Conservation (phyloP, 140 eudicot genomes). For the Erigeron philadelphicus region DNA sequence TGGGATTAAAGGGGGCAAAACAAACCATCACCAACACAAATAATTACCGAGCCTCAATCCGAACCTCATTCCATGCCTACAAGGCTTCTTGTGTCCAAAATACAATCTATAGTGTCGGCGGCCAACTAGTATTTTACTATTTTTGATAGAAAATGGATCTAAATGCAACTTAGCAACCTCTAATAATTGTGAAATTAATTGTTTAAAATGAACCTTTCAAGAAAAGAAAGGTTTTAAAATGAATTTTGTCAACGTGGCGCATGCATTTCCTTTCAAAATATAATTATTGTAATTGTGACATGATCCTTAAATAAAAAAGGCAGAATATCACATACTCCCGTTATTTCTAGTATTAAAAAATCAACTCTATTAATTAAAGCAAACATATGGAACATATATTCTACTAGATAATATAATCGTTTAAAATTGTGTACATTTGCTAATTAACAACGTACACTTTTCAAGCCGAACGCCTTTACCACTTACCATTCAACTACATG, state of each 20-base stretch:
- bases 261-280: neutral
- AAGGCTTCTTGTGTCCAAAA: slow-evolving; percentile 19
- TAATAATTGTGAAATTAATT: neutral
- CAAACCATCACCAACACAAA: slow-evolving; percentile 28
- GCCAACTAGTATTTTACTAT: slow-evolving; percentile 10
- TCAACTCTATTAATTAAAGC: too few species aligned
- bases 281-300: neutral
- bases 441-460: too few species aligned
- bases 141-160: slow-evolving; percentile 9
- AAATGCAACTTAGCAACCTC: neutral
- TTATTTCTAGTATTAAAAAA: too few species aligned
- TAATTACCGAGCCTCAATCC: slow-evolving; percentile 31
- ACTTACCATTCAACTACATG: too few species aligned
- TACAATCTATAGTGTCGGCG: slow-evolving; percentile 32
- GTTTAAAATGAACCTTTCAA: too few species aligned
- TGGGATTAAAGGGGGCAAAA: slow-evolving; percentile 23
- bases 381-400: too few species aligned
- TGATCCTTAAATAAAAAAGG: too few species aligned
- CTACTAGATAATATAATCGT: too few species aligned
- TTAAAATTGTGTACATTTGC: too few species aligned
- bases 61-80: slow-evolving; percentile 40
- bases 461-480: too few species aligned
- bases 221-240: neutral
- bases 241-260: neutral
- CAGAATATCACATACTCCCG: too few species aligned